These are phyloP conservation scores for Linaria vulgaris DNA, from an alignment of 257 asterid species.

Conservation along the genomic window DNA sequence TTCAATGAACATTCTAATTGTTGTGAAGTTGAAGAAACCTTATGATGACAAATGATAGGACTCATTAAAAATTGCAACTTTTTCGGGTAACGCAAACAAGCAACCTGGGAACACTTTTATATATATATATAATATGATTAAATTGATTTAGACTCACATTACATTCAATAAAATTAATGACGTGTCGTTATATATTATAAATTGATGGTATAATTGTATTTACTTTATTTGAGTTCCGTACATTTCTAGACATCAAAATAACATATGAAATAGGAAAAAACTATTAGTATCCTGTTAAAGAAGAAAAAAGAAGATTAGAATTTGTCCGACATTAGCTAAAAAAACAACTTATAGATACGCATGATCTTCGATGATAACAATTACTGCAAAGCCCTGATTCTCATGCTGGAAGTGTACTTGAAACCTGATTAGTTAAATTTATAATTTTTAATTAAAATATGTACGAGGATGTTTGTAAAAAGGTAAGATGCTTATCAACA, in stretches of 20 bases:
- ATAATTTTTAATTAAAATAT: too few species aligned
- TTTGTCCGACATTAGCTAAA: slow-evolving; percentile 4
- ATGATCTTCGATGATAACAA: neutral
- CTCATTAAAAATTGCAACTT: slow-evolving; percentile 2
- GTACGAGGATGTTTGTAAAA: too few species aligned
- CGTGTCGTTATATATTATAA: neutral
- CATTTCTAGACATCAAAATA: neutral
- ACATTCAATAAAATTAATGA: neutral
- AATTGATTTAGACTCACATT: neutral
- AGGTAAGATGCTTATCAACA: too few species aligned
- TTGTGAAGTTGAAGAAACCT: slow-evolving; percentile 16
- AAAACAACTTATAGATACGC: neutral
- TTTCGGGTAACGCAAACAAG: slow-evolving; percentile 10
- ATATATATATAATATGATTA: neutral
- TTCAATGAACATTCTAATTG: slow-evolving; percentile 12
- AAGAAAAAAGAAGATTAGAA: neutral
- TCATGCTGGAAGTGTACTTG: slow-evolving; percentile 3
- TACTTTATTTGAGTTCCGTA: neutral
- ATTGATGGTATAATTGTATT: neutral
- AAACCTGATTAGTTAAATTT: neutral
- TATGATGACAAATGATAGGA: slow-evolving; percentile 19
- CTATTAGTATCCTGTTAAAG: too few species aligned
- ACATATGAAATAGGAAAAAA: neutral
- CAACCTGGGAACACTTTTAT: neutral
- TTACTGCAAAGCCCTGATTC: neutral